Evolutionary conservation across 2,329 filamentous ascomycete genomes (phyloP).

Genomic region (Juglanconis juglandina): DNA sequence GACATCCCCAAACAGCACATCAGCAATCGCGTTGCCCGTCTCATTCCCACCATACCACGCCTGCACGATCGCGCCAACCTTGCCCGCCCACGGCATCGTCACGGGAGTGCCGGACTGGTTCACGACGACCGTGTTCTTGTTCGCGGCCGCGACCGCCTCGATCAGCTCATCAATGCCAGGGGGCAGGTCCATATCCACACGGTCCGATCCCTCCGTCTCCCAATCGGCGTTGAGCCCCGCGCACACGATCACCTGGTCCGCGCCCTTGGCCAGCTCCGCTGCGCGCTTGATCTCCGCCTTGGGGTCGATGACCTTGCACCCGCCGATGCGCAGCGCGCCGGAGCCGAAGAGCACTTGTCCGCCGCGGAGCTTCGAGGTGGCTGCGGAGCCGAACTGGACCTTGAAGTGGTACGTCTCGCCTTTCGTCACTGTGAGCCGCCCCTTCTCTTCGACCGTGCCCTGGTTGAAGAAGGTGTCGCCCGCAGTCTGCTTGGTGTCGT

Average conservation of each 20-base stretch:
- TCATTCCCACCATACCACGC: conserved; percentile 90
- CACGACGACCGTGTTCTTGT: conserved; percentile 64
- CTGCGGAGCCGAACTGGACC: conserved; percentile 51
- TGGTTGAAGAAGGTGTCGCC: conserved; percentile 57
- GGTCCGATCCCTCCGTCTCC: conserved; percentile 77
- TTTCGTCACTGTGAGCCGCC: conserved; percentile 47
- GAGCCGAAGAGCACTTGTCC: conserved; percentile 51
- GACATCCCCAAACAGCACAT: conserved; percentile 69
- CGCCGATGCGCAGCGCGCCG: conserved; percentile 62
- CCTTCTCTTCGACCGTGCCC: conserved; percentile 56
- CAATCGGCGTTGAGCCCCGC: conserved; percentile 77
- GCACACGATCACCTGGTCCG: conserved; percentile 75
- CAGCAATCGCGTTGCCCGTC: conserved; percentile 75
- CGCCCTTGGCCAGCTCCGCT: conserved; percentile 62
- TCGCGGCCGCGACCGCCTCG: conserved; percentile 62
- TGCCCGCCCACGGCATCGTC: conserved; percentile 64
- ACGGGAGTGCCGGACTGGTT: conserved; percentile 76
- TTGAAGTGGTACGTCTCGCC: conserved; percentile 51
- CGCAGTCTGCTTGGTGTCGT: conserved; percentile 58
- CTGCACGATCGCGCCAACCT: conserved; percentile 61
- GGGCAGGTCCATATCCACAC: conserved; percentile 75
- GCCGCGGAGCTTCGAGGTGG: conserved; percentile 46
- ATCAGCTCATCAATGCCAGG: conserved; percentile 69
- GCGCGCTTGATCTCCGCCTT: conserved; percentile 62
- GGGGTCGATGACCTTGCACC: conserved; percentile 54